Conservation (phyloP, 192 early-diverging fungal genomes). For the Backusella mclennaniae region DNA sequence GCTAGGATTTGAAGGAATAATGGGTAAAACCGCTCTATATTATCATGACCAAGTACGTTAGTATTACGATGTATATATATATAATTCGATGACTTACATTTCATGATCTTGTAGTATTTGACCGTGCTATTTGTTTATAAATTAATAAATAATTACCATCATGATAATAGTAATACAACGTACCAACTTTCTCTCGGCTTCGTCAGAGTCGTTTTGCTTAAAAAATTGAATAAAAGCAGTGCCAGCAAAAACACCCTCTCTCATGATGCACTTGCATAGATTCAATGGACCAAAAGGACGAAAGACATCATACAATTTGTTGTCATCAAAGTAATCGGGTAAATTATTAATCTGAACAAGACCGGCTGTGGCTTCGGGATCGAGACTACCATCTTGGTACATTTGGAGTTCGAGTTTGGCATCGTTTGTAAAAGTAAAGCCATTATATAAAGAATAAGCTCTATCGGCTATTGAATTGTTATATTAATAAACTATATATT, state of each 20-base stretch:
- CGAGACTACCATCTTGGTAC: conserved; percentile 17
- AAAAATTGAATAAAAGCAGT: conserved; percentile 41
- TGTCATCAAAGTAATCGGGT: conserved; percentile 27
- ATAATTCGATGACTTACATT: conserved; percentile 8
- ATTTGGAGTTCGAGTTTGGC: conserved; percentile 25
- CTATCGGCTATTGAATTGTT: conserved; percentile 24
- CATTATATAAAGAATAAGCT: conserved; percentile 42
- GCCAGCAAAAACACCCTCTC: conserved; percentile 25
- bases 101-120: neutral
- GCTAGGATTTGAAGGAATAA: neutral
- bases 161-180: neutral
- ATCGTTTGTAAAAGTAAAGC: conserved; percentile 21
- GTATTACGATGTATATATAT: neutral
- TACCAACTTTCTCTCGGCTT: conserved; percentile 35
- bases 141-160: neutral
- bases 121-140: conserved; percentile 9
- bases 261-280: conserved; percentile 28
- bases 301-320: conserved; percentile 33
- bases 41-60: neutral
- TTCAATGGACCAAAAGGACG: conserved; percentile 43
- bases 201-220: conserved; percentile 27
- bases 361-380: conserved; percentile 20
- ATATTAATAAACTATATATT: neutral
- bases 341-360: conserved; percentile 36
- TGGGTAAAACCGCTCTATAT: neutral